Percentiles rank a stretch among this genome's conserved stretches.
These are phyloP conservation scores for Urtica urens DNA, from an alignment of 306 rosid species.

Conservation along the genomic window DNA sequence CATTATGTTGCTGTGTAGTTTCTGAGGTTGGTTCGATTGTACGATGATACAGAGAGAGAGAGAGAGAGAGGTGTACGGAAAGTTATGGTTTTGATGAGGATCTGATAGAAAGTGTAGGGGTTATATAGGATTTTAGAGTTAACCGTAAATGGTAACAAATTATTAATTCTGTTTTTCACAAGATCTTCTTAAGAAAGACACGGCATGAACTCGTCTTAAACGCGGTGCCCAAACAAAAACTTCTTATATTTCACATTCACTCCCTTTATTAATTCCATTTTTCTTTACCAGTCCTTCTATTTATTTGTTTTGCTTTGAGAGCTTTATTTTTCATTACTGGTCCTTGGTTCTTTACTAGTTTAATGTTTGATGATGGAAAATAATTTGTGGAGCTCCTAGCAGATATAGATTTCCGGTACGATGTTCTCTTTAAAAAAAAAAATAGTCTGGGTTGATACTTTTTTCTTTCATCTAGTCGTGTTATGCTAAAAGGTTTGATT, in stretches of 20 bases:
- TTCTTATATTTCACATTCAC: not conserved
- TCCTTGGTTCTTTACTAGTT: too few species aligned
- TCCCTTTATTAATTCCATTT: too few species aligned
- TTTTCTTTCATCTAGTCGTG: too few species aligned
- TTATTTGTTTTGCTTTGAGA: too few species aligned
- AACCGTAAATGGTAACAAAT: not conserved
- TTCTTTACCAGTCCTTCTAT: too few species aligned
- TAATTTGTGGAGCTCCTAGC: too few species aligned
- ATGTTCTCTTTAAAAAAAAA: too few species aligned
- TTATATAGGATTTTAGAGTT: not conserved
- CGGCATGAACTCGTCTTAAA: conserved; percentile 19
- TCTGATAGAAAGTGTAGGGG: not conserved
- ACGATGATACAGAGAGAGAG: not conserved
- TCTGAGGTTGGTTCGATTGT: not conserved
- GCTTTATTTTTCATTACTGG: too few species aligned
- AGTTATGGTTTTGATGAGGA: not conserved
- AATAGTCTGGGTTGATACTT: too few species aligned
- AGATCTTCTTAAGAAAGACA: conserved; percentile 6
- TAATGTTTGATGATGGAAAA: too few species aligned
- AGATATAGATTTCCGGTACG: too few species aligned
- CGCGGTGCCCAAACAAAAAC: conserved; percentile 11
- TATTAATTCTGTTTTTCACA: conserved; percentile 1
- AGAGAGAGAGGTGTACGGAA: not conserved
- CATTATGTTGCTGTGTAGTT: conserved; percentile 14
- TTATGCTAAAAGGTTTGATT: too few species aligned